phyloP scores from a whole-genome alignment of 495 filamentous ascomycete species.

The Parathielavia appendiculata region DNA sequence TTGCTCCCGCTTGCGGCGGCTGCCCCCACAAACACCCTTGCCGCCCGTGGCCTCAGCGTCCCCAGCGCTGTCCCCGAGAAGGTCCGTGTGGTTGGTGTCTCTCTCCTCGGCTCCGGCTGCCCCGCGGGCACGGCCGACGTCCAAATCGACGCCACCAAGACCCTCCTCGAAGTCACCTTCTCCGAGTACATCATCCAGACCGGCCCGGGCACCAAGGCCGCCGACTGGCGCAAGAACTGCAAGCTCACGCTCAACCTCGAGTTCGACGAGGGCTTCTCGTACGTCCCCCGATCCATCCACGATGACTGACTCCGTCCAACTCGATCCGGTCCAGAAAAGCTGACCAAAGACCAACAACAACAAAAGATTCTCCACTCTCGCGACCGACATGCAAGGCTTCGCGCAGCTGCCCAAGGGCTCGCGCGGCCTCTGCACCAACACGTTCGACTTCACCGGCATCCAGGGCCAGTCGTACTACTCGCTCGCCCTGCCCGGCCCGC shows the following conservation, averaged over 20 bases:
- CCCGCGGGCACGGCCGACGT: conserved; percentile 20
- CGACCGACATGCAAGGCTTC: conserved; percentile 24
- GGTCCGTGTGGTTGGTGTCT: conserved; percentile 34
- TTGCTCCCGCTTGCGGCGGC: conserved; percentile 12
- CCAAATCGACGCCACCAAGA: conserved; percentile 22
- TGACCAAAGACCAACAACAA: not conserved
- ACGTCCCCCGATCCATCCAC: not conserved
- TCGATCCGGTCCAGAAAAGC: too few relatives aligned
- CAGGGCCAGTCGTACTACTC: conserved; percentile 14
- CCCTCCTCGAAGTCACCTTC: conserved; percentile 18
- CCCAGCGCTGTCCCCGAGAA: conserved; percentile 5
- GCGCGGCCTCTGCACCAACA: conserved; percentile 23
- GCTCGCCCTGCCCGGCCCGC: conserved; percentile 14
- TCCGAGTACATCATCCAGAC: conserved; percentile 22
- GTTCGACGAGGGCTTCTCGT: conserved; percentile 22
- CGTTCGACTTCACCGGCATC: conserved; percentile 25
- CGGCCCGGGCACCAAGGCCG: conserved; percentile 17
- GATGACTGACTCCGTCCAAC: too few relatives aligned
- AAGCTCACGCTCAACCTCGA: conserved; percentile 23
- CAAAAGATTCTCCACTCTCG: conserved; percentile 18
- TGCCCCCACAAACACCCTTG: not conserved
- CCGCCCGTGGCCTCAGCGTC: conserved; percentile 2
- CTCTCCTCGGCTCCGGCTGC: conserved; percentile 27
- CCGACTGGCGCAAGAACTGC: conserved; percentile 25
- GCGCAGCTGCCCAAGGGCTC: conserved; percentile 24